A percentile compares a stretch with the other conserved stretches of the same genome.
Conservation (phyloP, 495 filamentous ascomycete species). For the Daldinia vernicosa region DNA sequence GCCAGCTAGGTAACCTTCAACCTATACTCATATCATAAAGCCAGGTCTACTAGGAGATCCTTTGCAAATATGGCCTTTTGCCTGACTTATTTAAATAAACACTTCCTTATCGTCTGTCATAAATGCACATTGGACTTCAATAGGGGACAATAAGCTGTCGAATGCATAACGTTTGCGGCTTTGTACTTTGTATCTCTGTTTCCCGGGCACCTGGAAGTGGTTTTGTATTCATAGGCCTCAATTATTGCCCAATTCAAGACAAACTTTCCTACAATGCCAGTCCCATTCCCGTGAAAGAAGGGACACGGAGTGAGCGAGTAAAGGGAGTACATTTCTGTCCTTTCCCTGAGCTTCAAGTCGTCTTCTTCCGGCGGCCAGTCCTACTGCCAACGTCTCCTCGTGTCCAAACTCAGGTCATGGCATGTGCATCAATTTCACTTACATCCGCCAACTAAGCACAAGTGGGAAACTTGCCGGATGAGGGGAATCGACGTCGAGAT, state of each 20-base stretch:
- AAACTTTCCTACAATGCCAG: neutral
- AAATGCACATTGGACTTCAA: neutral
- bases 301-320: neutral
- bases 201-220: neutral
- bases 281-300: neutral
- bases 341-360: neutral
- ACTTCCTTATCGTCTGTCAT: neutral
- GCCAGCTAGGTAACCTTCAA: neutral
- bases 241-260: neutral
- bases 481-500: neutral
- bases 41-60: neutral
- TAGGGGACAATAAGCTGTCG: neutral
- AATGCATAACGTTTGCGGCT: neutral
- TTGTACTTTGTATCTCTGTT: slow-evolving; percentile 1
- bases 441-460: neutral
- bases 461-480: neutral
- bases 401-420: neutral
- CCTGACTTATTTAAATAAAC: neutral
- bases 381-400: neutral
- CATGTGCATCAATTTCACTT: neutral
- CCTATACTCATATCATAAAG: neutral
- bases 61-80: neutral
- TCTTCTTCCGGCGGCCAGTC: neutral
- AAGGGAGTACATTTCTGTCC: neutral
- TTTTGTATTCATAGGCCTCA: neutral